Evolutionary conservation across 2,329 filamentous ascomycete genomes (phyloP).

Genomic region (Hypoxylon sp.): DNA sequence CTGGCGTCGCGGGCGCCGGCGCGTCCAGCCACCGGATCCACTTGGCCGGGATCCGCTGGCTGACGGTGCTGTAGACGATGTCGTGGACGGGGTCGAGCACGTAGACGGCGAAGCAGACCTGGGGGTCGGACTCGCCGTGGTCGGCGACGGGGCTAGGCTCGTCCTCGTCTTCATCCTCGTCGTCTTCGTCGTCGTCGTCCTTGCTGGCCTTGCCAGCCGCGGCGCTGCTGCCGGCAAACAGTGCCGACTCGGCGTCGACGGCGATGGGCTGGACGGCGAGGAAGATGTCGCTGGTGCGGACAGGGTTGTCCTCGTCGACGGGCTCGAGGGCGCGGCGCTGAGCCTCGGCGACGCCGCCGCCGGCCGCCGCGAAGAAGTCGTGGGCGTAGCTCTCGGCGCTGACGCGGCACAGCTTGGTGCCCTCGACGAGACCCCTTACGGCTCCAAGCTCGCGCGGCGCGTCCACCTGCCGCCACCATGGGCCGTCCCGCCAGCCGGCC

Average conservation of each 20-base stretch:
- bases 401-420: slow-evolving; percentile 88
- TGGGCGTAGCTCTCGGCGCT: slow-evolving; percentile 86
- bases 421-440: slow-evolving; percentile 82
- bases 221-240: slow-evolving; percentile 71
- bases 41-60: slow-evolving; percentile 80
- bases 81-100: slow-evolving; percentile 89
- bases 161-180: slow-evolving; percentile 62
- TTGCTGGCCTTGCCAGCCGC: too few species aligned
- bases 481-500: slow-evolving; percentile 85
- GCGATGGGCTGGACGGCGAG: slow-evolving; percentile 89
- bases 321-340: slow-evolving; percentile 81
- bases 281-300: slow-evolving; percentile 93
- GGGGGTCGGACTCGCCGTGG: slow-evolving; percentile 62
- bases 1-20: slow-evolving; percentile 60
- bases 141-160: slow-evolving; percentile 60
- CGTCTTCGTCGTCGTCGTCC: slow-evolving; percentile 64
- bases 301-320: slow-evolving; percentile 84
- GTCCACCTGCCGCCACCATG: slow-evolving; percentile 87
- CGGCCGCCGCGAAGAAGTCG: slow-evolving; percentile 82
- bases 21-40: slow-evolving; percentile 95
- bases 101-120: slow-evolving; percentile 78
- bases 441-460: slow-evolving; percentile 78
- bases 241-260: slow-evolving; percentile 66
- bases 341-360: slow-evolving; percentile 81
- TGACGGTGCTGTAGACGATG: slow-evolving; percentile 84